Evolutionary conservation across 2,329 filamentous ascomycete genomes (phyloP), one percentile per base, ranked within the genome.

Genomic region (Alternaria hordeiaustralica): DNA sequence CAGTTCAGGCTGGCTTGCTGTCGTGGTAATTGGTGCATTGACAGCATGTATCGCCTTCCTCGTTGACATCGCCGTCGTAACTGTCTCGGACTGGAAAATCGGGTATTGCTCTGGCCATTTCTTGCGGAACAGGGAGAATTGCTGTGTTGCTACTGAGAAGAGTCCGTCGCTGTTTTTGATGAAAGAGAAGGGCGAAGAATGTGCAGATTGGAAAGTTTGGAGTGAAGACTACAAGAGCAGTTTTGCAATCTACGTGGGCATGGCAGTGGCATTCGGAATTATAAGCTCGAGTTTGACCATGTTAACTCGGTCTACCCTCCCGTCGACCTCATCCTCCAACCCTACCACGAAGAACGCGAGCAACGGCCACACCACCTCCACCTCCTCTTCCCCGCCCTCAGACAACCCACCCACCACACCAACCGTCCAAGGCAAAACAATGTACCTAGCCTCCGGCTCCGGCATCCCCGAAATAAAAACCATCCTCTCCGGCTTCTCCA

Each of bases 401-500:
- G 0, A 4, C 8, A 15, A 57, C 18, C 26, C 18, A 33, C 55
- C 20, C 28, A 69, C 47, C 58, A 36, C 33, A n/a, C 67, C 26
- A 58, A 67, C 7, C 50, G 75, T 8, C 20, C 65, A 68, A 23
- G 84, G 82, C 0, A 88, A 88, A 72, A 79, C 75, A 5, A 87
- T 88, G 81, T 88, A 87, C 69, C 86, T 88, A 84, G 86, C 86
- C 4, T 84, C 86, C 33, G 87, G 87, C 6, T 84, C 82, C 62
- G 87, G 87, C 0, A 88, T 89, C 33, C 87, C 87, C 0, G 87
- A 89, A 74, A 88, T 89, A 79, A 89, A 89, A 74, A 88, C 86
- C 2, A 86, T 89, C 43, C 76, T 88, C 3, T 87, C 85, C 4
- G 87, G 87, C n/a, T 89, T 88, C 72, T 84, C 86, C 13, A 88